Base-by-base conservation (phyloP, 2,329 filamentous ascomycete genomes). In the Sphaerulina vaccinii region DNA sequence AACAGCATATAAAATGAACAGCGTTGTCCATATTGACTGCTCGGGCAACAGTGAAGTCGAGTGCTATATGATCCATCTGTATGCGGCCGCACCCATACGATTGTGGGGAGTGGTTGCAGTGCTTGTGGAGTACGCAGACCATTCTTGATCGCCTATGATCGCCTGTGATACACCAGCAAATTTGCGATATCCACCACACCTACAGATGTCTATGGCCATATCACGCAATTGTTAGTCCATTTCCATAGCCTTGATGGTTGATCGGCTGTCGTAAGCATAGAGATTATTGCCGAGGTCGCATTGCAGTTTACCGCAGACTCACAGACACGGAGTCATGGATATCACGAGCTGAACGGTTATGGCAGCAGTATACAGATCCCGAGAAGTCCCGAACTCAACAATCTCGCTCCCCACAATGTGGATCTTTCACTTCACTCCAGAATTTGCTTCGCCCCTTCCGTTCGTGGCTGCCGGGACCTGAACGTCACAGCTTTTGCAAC, bases 321-420 rank as follows among this genome's bases (percentile, higher is more conserved):
- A 7, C 35, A 37, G 8, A 9, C 35, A 7, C 16, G 7, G 35
- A 13, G 24, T 45, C 24, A 32, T 44, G 41, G 15, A 19, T 22
- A 15, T 24, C 15, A 15, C 15, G 11, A 8, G 16, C 37, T 10
- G 18, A 5, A 10, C 8, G 9, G 10, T 7, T n/a, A n/a, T 37
- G 10, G 8, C 35, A 18, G 6, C 35, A 10, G 8, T 10, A 5
- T 18, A 19, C 15, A 39, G 29, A 36, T 37, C 27, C 43, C 43
- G 43, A 46, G 27, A 15, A 16, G 16, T 23, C n/a, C 43, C 43
- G 43, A 39, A 18, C 13, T 46, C 43, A 46, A 46, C 43, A 37
- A 21, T 46, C 43, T 37, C 32, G 15, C 9, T 35, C 21, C 37
- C 43, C 43, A 46, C 43, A 23, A n/a, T 11, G 43, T 46, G 43